phyloP scores from a whole-genome alignment of 257 asterid species.

The Fraxinus americana region DNA sequence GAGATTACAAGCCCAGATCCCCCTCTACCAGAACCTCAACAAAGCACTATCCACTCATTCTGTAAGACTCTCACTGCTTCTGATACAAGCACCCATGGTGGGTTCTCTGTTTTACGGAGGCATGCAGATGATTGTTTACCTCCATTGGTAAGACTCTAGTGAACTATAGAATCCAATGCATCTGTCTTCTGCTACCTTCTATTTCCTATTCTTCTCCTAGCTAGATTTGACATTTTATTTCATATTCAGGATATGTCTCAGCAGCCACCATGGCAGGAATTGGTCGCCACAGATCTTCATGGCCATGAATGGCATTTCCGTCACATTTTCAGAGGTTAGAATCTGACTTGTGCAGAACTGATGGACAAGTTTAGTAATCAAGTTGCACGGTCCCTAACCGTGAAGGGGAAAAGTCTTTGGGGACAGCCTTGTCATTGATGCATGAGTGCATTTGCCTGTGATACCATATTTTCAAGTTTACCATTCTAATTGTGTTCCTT shows the following conservation, averaged over 20 bases:
- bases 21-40: conserved; percentile 73
- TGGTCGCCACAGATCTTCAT: conserved; percentile 94
- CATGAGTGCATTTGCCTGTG: background rate
- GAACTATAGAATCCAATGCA: conserved; percentile 1
- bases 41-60: conserved; percentile 81
- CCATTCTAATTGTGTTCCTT: background rate
- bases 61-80: conserved; percentile 98
- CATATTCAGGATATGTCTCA: conserved; percentile 87
- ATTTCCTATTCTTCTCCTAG: conserved; percentile 15
- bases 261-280: conserved; percentile 98
- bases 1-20: conserved; percentile 80
- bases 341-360: conserved; percentile 10
- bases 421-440: background rate
- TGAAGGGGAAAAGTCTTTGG: background rate
- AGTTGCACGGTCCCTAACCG: background rate
- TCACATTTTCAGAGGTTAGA: conserved; percentile 91
- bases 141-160: conserved; percentile 58
- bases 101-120: conserved; percentile 94
- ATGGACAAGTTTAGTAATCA: background rate
- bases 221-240: conserved; percentile 17
- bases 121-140: conserved; percentile 99
- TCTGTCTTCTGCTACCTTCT: background rate
- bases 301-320: conserved; percentile 97
- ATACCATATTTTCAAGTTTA: background rate
- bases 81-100: conserved; percentile 99